Conservation (phyloP, 371 early-diverging fungal species). For the Rhizomucor pusillus region DNA sequence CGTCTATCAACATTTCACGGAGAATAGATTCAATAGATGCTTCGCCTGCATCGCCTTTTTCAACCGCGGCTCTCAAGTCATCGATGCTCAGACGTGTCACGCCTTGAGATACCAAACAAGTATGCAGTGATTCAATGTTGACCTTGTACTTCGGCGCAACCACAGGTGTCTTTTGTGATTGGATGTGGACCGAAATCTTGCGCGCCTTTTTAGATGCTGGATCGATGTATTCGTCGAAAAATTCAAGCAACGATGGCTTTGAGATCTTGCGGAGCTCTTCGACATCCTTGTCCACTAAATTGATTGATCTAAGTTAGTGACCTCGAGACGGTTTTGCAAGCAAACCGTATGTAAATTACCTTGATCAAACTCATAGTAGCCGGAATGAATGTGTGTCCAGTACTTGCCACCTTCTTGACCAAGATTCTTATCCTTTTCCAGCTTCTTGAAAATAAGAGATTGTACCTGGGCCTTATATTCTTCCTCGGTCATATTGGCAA, state of each 20-base stretch:
- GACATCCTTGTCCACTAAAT: slow-evolving; percentile 52
- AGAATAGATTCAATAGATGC: slow-evolving; percentile 36
- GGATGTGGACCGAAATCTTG: slow-evolving; percentile 71
- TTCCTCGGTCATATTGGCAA: slow-evolving; percentile 66
- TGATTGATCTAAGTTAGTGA: too few relatives aligned
- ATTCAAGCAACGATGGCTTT: slow-evolving; percentile 51
- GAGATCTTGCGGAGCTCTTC: slow-evolving; percentile 50
- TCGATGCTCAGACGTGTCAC: slow-evolving; percentile 31
- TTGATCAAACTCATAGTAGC: slow-evolving; percentile 86
- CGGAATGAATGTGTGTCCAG: slow-evolving; percentile 78
- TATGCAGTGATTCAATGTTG: slow-evolving; percentile 43
- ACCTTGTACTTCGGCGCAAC: slow-evolving; percentile 37
- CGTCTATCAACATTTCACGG: slow-evolving; percentile 40
- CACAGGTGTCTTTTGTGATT: slow-evolving; percentile 51
- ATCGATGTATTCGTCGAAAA: slow-evolving; percentile 57
- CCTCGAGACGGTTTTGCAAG: not conserved
- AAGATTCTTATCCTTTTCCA: slow-evolving; percentile 88
- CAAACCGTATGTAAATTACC: slow-evolving; percentile 11
- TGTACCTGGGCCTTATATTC: slow-evolving; percentile 76
- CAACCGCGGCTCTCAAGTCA: slow-evolving; percentile 43
- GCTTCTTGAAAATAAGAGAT: slow-evolving; percentile 67
- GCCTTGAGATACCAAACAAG: slow-evolving; percentile 29
- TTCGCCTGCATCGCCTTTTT: slow-evolving; percentile 43
- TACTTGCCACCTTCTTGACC: slow-evolving; percentile 72
- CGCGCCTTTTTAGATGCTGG: slow-evolving; percentile 53